These are phyloP conservation scores for Melanogaster broomeanus DNA, from an alignment of 768 basidiomycete species.

Conservation along the genomic window DNA sequence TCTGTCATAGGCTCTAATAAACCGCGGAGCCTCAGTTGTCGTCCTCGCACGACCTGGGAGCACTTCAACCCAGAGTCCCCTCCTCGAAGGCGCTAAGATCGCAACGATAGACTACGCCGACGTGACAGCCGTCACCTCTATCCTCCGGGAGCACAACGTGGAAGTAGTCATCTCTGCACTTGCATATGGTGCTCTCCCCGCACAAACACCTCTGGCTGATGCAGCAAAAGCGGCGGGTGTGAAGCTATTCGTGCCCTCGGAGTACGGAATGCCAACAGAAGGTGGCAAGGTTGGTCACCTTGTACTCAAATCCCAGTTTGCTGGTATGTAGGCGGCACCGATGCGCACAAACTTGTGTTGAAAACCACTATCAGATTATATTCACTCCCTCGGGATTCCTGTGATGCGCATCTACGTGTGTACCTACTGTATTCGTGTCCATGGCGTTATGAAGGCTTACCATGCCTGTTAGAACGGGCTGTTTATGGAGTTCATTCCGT, in stretches of 20 bases:
- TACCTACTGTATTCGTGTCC: not conserved
- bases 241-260: constrained; percentile 41
- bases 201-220: constrained; percentile 31
- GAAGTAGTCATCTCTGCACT: constrained; percentile 38
- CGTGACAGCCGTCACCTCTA: constrained; percentile 22
- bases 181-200: constrained; percentile 25
- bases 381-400: constrained; percentile 32
- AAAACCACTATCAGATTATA: constrained; percentile 20
- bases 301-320: constrained; percentile 29
- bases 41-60: constrained; percentile 26
- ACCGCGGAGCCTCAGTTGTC: constrained; percentile 24
- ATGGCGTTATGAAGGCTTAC: not conserved
- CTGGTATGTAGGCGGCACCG: constrained; percentile 16
- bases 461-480: too few species aligned
- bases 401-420: constrained; percentile 34
- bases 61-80: constrained; percentile 13
- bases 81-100: constrained; percentile 27
- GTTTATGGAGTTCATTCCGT: too few species aligned
- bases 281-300: constrained; percentile 29
- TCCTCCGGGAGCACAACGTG: constrained; percentile 32
- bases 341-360: not conserved
- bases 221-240: constrained; percentile 39
- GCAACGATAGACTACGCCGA: constrained; percentile 30
- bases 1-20: constrained; percentile 21
- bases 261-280: constrained; percentile 38